Conservation (phyloP, 164 flowering plant genomes). For the Euptelea pleiosperma region DNA sequence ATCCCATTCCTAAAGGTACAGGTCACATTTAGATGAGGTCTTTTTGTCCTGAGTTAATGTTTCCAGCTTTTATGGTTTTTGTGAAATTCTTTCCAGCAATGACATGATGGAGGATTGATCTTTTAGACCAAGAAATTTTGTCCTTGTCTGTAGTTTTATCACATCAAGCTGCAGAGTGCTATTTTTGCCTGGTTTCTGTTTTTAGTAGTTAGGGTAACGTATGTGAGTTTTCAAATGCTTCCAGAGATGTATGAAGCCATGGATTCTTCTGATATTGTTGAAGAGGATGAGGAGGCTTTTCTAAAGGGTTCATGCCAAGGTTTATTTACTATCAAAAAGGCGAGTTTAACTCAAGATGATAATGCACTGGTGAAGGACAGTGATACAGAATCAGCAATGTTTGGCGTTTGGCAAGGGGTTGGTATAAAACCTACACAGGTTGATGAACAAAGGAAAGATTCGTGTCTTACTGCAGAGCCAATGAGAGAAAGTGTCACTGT, state of each 20-base stretch:
- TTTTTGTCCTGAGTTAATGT: background rate
- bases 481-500: slow-evolving; percentile 41
- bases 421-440: slow-evolving; percentile 15
- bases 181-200: background rate
- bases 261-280: slow-evolving; percentile 50
- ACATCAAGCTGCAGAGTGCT: background rate
- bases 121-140: background rate
- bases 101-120: no score
- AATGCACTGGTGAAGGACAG: slow-evolving; percentile 15
- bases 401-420: slow-evolving; percentile 29
- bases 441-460: slow-evolving; percentile 36
- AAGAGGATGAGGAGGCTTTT: slow-evolving; percentile 87
- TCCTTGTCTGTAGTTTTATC: background rate
- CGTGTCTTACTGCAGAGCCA: slow-evolving; percentile 54
- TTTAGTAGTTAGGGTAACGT: slow-evolving; percentile 1
- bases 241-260: slow-evolving; percentile 57
- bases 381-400: slow-evolving; percentile 24
- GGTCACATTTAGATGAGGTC: background rate
- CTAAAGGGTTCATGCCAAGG: slow-evolving; percentile 44
- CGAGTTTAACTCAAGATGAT: slow-evolving; percentile 25
- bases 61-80: background rate
- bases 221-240: slow-evolving; percentile 11
- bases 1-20: slow-evolving; percentile 59
- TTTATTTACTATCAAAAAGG: slow-evolving; percentile 21
- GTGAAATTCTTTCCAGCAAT: background rate